Evolutionary conservation across 2,329 filamentous ascomycete genomes (phyloP).

Genomic region (Cladosporium sphaerospermum): DNA sequence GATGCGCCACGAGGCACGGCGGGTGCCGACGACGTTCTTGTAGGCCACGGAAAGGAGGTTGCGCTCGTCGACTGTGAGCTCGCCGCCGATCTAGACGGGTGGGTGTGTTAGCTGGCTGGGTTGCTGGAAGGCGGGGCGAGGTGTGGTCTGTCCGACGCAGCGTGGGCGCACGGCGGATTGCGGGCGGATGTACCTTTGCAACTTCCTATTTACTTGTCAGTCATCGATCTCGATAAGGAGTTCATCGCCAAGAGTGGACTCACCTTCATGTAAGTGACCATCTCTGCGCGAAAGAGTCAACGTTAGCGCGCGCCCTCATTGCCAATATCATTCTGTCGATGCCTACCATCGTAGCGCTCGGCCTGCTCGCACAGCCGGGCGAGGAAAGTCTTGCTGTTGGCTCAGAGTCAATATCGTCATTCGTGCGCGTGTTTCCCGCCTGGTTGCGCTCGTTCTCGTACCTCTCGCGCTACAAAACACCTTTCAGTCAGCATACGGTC

Average conservation of each 20-base stretch:
- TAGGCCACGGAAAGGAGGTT: conserved; percentile 98
- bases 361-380: conserved; percentile 99
- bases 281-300: conserved; percentile 51
- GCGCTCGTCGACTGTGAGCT: conserved; percentile 63
- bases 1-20: conserved; percentile 98
- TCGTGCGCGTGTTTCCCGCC: conserved; percentile 11
- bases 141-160: neutral
- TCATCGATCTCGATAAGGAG: conserved; percentile 13
- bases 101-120: conserved; percentile 1
- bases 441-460: conserved; percentile 25
- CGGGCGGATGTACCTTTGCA: conserved; percentile 62
- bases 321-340: neutral
- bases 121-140: neutral
- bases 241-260: conserved; percentile 27
- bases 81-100: conserved; percentile 52
- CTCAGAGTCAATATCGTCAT: conserved; percentile 3
- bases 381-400: conserved; percentile 96
- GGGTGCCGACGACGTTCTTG: conserved; percentile 99
- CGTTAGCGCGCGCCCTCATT: conserved; percentile 18
- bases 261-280: conserved; percentile 98
- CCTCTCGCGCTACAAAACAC: conserved; percentile 45
- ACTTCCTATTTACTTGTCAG: conserved; percentile 63
- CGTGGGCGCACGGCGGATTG: conserved; percentile 9
- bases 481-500: conserved; percentile 29
- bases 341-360: conserved; percentile 93